Base-by-base conservation (phyloP, 179 eudicot genomes). In the Actinidia chinensis region DNA sequence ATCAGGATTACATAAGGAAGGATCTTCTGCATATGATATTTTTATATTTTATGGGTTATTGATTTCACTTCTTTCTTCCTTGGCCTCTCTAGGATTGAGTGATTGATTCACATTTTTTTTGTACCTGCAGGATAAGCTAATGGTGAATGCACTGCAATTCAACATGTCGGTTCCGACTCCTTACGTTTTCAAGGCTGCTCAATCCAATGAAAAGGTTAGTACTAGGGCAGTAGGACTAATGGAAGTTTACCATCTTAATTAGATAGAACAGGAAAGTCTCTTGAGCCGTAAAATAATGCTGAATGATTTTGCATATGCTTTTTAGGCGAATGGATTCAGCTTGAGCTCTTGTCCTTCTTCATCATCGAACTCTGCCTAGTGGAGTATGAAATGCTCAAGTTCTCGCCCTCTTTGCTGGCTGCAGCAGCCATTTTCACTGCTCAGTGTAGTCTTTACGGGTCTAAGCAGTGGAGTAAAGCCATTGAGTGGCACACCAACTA, bases 371-470 rank as follows among this genome's bases (percentile, higher is more conserved):
- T 89, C 12, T 81, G 83, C 59, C 66, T 89, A 20, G 85, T 85
- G 74, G 92, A 87, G 81, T 89, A 87, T 75, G 89, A 87, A 59
- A 87, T 87, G 91, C 81, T 90, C 75, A 86, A 86, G 60, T 89
- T 59, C 78, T 82, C 87, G 25, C 92, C 94, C 22, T 90, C 94
- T 42, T 82, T 86, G 28, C 76, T 89, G 76, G 89, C 92, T 25
- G 89, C 94, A 33, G 86, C 88, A 13, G 89, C 94, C 59, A 83
- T 87, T 18, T 90, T 80, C 78, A 90, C 92, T 22, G 94, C 90
- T 69, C 90, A 87, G 18, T 89, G 87, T n/a, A 83, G 88, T 79
- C 81, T 90, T 15, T 80, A 79, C 52, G 85, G 88, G 40, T 83
- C 73, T 42, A 86, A 82, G 66, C 86, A 86, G 55, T 89, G 92